Base-by-base conservation (phyloP, 2,329 filamentous ascomycete species). In the Cladobotryum mycophilum region DNA sequence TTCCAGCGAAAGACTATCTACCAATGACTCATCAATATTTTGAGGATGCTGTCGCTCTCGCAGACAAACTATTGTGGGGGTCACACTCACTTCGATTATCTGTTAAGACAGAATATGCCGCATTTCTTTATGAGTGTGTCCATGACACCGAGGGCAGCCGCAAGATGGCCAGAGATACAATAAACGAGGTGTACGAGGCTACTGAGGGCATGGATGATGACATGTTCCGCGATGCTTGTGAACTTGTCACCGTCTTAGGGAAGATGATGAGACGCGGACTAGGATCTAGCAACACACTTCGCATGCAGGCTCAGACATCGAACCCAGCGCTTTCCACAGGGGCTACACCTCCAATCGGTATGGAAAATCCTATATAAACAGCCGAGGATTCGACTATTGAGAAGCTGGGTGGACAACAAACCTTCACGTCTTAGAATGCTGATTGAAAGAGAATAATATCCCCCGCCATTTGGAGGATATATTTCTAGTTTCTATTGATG, bases 161-260 rank as follows among this genome's bases (percentile, higher is more conserved):
- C 33, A 79, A 80, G 48, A 69, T 96, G 13, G 92, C 93, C 11
- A 86, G 88, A 61, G 79, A 84, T 36, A 89, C 91, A 3, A 93
- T 97, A 54, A 80, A 87, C 40, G 89, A 96, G 60, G 92, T 96
- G 1, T 96, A 96, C 64, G 86, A 90, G 51, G 89, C 90, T 1
- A 84, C 86, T 48, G 91, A 96, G 67, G 89, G 88, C 17, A 92
- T 97, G 82, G 89, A 95, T 53, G 91, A 97, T 62, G 89, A 95
- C 58, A 95, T 93, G 75, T 99, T 96, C 64, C 82, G 87, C 57
- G 93, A 97, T 66, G 89, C 91, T 0, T 90, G 89, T 52, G 87
- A 92, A 61, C 77, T 96, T 12, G 91, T 97, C 8, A 86, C 87
- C 1, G 84, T 93, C 0, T 69, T 97, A 1, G 89, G 89, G 6